Evolutionary conservation across 2,329 filamentous ascomycete genomes (phyloP).

Genomic region (Fusarium transvaalense): DNA sequence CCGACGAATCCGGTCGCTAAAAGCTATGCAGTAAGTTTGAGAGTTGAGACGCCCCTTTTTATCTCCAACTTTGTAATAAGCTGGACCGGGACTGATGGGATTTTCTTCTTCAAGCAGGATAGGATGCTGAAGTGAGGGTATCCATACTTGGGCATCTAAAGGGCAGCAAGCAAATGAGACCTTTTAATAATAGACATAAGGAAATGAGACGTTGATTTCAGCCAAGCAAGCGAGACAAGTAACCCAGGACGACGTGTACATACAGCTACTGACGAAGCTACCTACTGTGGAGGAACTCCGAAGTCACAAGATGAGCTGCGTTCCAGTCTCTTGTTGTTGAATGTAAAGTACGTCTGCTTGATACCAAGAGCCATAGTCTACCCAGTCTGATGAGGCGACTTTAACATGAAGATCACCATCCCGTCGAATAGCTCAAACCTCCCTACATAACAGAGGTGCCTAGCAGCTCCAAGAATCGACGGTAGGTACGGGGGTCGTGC

Average conservation of each 20-base stretch:
- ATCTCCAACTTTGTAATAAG: not conserved
- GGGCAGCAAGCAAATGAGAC: constrained; percentile 43
- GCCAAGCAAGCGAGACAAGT: constrained; percentile 34
- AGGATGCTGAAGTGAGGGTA: constrained; percentile 28
- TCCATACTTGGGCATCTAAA: constrained; percentile 42
- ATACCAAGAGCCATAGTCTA: constrained; percentile 29
- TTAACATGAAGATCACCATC: not conserved
- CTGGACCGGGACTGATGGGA: constrained; percentile 1
- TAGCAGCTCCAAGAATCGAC: not conserved
- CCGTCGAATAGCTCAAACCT: not conserved
- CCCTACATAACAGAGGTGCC: not conserved
- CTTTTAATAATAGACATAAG: constrained; percentile 22
- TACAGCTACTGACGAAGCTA: constrained; percentile 21
- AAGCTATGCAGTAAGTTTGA: constrained; percentile 16
- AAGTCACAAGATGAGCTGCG: constrained; percentile 26
- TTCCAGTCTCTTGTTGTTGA: constrained; percentile 33
- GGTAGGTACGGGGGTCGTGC: not conserved
- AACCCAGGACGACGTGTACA: constrained; percentile 32
- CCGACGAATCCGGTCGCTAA: constrained; percentile 41
- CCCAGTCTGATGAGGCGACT: constrained; percentile 3
- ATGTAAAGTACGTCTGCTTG: constrained; percentile 10
- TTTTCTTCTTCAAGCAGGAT: constrained; percentile 12
- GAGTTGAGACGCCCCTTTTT: constrained; percentile 29
- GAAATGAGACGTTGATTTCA: constrained; percentile 40
- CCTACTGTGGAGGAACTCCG: constrained; percentile 3